Percentiles rank a stretch among this genome's conserved stretches.
Conservation (phyloP, 179 eudicot species). For the Spinacia oleracea region DNA sequence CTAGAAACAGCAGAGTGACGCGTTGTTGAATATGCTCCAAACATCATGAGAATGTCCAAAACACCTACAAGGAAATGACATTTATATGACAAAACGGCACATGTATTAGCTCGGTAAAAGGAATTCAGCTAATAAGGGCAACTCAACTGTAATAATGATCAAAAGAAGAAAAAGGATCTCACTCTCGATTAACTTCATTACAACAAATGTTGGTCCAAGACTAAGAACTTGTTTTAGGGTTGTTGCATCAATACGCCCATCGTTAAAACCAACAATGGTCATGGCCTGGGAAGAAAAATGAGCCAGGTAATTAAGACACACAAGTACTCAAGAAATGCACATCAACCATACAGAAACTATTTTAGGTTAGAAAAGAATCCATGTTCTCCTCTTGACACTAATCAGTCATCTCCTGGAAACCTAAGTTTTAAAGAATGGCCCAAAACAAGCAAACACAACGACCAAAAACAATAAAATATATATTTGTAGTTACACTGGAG, state of each 20-base stretch:
- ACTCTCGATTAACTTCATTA: constrained; percentile 91
- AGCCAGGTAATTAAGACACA: constrained; percentile 4
- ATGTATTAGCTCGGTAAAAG: not conserved
- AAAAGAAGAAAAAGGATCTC: constrained; percentile 30
- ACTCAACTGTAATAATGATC: not conserved
- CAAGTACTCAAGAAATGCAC: not conserved
- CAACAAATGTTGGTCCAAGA: constrained; percentile 95
- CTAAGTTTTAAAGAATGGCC: not conserved
- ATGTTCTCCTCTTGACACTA: not conserved
- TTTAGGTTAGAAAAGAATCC: not conserved
- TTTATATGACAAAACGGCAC: constrained; percentile 7
- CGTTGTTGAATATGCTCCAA: constrained; percentile 93
- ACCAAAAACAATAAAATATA: not conserved
- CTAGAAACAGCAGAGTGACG: constrained; percentile 75
- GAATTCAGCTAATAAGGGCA: not conserved
- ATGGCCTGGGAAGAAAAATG: constrained; percentile 58
- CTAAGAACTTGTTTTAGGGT: constrained; percentile 76
- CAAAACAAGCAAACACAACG: not conserved
- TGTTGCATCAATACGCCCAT: constrained; percentile 42
- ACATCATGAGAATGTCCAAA: constrained; percentile 90
- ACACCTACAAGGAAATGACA: constrained; percentile 49
- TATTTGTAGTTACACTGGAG: not conserved
- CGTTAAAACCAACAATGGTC: constrained; percentile 72
- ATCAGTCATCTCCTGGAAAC: not conserved
- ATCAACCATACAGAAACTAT: not conserved